Evolutionary conservation across 140 eudicot species (phyloP).

Genomic region (Senecio squalidus): DNA sequence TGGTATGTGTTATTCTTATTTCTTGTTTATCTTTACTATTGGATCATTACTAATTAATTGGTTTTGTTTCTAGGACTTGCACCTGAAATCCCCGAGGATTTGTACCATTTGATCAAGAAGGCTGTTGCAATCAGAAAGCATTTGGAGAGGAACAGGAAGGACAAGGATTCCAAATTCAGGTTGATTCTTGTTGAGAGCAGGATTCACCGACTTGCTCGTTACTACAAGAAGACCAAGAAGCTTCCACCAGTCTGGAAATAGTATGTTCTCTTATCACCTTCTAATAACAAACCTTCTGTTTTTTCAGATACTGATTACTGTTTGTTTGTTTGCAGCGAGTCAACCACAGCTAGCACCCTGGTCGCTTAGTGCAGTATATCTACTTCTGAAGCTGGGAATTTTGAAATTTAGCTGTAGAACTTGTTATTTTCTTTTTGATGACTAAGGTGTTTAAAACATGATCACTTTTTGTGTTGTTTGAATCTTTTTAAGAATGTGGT

Average conservation of each 20-base stretch:
- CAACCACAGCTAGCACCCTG: conserved; percentile 10
- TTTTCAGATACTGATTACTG: background rate
- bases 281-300: too few relatives aligned
- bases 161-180: too few relatives aligned
- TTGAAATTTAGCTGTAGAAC: background rate
- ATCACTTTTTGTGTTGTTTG: background rate
- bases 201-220: too few relatives aligned
- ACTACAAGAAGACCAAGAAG: too few relatives aligned
- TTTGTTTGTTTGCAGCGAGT: conserved; percentile 4
- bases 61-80: conserved; percentile 35
- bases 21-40: background rate
- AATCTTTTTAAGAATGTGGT: background rate
- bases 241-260: too few relatives aligned
- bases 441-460: background rate
- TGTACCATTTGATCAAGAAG: too few relatives aligned
- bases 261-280: too few relatives aligned
- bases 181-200: too few relatives aligned
- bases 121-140: conserved; percentile 36
- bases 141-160: conserved; percentile 45
- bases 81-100: conserved; percentile 44
- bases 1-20: conserved; percentile 10
- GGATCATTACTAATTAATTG: background rate
- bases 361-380: background rate
- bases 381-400: background rate
- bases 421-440: background rate